Evolutionary conservation across 2,329 filamentous ascomycete genomes (phyloP), one percentile per base, ranked within the genome.

Genomic region (Aspergillus felis): DNA sequence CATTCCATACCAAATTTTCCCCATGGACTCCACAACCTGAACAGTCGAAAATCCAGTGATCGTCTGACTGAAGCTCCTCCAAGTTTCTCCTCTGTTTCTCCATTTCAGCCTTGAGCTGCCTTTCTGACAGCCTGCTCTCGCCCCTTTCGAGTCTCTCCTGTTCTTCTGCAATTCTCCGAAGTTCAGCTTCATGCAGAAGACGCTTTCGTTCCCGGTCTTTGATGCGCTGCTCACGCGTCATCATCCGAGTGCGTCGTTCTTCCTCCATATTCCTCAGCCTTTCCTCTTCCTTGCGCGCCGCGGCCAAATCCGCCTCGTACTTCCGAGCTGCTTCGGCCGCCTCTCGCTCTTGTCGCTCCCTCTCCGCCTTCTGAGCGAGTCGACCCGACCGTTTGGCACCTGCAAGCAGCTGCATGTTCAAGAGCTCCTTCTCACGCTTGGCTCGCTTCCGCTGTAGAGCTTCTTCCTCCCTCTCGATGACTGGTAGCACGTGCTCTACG

Each of bases 1-100:
- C 42, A n/a, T 35, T 60, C 65, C 80, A 63, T 72, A 83, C 81
- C 59, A 86, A 69, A 58, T 97, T 90, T 66, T 95, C 88, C 24
- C 94, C 94, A 72, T 96, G 87, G 24, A 92, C 83, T 27, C 93
- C 93, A 72, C 94, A 99, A 27, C 90, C 83, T 14, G 84, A 82
- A 71, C 94, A 99, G 71, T 99, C 94, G 66, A 99, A 99, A 42
- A 91, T 84, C 94, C 94, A 97, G 53, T 92, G 86, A 12, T 91
- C 90, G 50, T 94, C 90, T 64, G 87, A 82, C 22, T 86, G 84
- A 25, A 96, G 81, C 55, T 88, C 84, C 64, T 89, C 83, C 10
- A 96, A 79, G 35, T 90, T 90, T 71, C 87, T 87, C 71, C 89
- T 88, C 61, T 87, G 90, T 73, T 84, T 89, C 67, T 92, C 89